Evolutionary conservation across 192 early-diverging fungal genomes (phyloP), one percentile per base, ranked within the genome.

Genomic region (Mortierella alpina): DNA sequence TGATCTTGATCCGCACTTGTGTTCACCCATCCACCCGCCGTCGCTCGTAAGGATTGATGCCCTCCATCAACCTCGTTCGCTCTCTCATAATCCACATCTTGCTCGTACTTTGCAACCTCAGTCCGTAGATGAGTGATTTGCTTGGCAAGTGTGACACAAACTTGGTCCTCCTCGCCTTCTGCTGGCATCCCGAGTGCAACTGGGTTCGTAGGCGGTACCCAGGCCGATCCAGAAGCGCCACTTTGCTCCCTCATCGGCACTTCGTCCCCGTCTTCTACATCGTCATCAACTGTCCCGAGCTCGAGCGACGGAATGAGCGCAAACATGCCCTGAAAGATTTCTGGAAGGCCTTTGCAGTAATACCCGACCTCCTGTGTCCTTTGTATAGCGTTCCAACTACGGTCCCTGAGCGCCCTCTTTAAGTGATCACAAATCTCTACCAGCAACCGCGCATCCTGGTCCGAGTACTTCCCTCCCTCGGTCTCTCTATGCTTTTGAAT

Each of bases 341-440:
- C 14, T 2, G 65, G 70, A 41, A 86, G 42, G 23, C 73, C 71
- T 13, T 31, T 41, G 12, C 83, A 73, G 6, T 83, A 69, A 57
- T 82, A 86, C 8, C 73, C 74, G 41, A 79, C 55, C 13, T 82
- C 70, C 57, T 79, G 69, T 1, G 75, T 63, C 7, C 13, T 14
- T 55, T 75, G 68, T 23, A 86, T 63, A 1, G 50, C 15, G 23
- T 53, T 63, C 72, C 79, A 86, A 6, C 68, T 42, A 4, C 53
- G 7, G 49, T 81, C 72, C 46, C 31, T 23, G 4, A 84, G 57
- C 3, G 83, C 83, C 5, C 14, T 6, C 12, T 52, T 51, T 1
- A 86, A n/a, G 18, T 82, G 44, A 1, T 65, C 12, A 4, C 23
- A 7, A 42, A 82, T 71, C 41, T 82, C 65, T 14, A 63, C n/a